Percentiles rank a stretch among this genome's conserved stretches.
These are phyloP conservation scores for Cyberlindnera samutprakarnensis DNA, from an alignment of 805 yeast genomes.

Conservation along the genomic window DNA sequence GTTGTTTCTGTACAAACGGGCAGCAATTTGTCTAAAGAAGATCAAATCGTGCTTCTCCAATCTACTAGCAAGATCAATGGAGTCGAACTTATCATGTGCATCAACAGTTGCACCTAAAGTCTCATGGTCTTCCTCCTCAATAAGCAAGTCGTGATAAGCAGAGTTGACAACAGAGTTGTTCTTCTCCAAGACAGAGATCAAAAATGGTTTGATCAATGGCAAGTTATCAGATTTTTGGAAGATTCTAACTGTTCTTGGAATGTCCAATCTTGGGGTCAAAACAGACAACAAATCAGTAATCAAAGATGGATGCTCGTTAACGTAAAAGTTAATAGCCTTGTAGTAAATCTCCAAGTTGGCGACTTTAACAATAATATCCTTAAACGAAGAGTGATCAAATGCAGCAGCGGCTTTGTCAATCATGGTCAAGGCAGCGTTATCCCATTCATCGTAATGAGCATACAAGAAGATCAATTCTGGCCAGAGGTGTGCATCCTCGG, in stretches of 20 bases:
- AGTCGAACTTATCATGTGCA: constrained; percentile 84
- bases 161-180: constrained; percentile 87
- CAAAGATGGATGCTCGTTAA: constrained; percentile 85
- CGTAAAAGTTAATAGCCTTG: constrained; percentile 93
- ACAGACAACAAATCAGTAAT: constrained; percentile 80
- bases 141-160: constrained; percentile 91
- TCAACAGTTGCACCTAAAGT: constrained; percentile 84
- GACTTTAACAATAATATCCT: constrained; percentile 90
- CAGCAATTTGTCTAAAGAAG: constrained; percentile 95
- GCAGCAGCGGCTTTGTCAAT: constrained; percentile 91
- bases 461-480: constrained; percentile 93
- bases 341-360: constrained; percentile 94
- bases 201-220: constrained; percentile 92
- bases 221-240: constrained; percentile 93
- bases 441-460: constrained; percentile 99
- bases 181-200: constrained; percentile 84
- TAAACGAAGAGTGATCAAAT: constrained; percentile 89
- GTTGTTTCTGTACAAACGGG: constrained; percentile 86
- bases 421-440: constrained; percentile 94
- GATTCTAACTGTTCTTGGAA: constrained; percentile 90
- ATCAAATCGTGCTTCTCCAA: constrained; percentile 86
- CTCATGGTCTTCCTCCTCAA: constrained; percentile 95
- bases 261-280: constrained; percentile 82
- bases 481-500: constrained; percentile 92
- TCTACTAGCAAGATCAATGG: constrained; percentile 85